Percentiles rank a stretch among this genome's conserved stretches.
Conservation (phyloP, 179 eudicot genomes). For the Corrigiola litoralis region DNA sequence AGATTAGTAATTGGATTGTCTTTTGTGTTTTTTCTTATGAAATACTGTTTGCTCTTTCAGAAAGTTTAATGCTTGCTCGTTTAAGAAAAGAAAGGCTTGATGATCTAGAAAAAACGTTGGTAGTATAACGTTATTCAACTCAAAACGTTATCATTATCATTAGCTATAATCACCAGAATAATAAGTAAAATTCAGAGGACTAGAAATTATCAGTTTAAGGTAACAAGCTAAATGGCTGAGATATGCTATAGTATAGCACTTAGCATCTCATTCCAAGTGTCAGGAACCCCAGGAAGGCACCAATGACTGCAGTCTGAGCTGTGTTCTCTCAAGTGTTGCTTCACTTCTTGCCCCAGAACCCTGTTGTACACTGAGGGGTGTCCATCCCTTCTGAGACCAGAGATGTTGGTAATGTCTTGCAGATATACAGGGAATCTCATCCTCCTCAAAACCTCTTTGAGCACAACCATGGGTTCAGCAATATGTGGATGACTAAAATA, state of each 20-base stretch:
- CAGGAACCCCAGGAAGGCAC: slow-evolving; percentile 95
- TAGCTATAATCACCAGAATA: not conserved
- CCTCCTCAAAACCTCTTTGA: slow-evolving; percentile 41
- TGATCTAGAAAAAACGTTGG: too few species aligned
- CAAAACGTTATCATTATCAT: not conserved
- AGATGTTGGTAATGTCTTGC: slow-evolving; percentile 64
- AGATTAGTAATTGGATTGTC: too few species aligned
- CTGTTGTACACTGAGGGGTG: slow-evolving; percentile 73
- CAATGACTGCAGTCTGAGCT: slow-evolving; percentile 81
- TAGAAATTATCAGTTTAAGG: not conserved
- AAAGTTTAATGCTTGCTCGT: too few species aligned
- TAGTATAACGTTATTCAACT: too few species aligned
- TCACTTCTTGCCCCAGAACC: slow-evolving; percentile 30
- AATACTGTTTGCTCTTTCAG: too few species aligned
- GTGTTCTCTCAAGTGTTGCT: slow-evolving; percentile 26
- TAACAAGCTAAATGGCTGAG: not conserved
- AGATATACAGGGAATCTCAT: slow-evolving; percentile 69
- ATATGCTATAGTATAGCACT: slow-evolving; percentile 37
- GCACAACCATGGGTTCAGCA: slow-evolving; percentile 43
- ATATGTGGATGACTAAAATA: slow-evolving; percentile 50
- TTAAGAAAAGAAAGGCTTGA: too few species aligned
- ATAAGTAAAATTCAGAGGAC: not conserved
- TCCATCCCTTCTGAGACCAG: slow-evolving; percentile 67
- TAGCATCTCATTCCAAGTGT: slow-evolving; percentile 72
- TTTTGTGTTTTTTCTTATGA: too few species aligned